Conservation (phyloP, 148 eudicot species). For the Suaeda aralocaspica region DNA sequence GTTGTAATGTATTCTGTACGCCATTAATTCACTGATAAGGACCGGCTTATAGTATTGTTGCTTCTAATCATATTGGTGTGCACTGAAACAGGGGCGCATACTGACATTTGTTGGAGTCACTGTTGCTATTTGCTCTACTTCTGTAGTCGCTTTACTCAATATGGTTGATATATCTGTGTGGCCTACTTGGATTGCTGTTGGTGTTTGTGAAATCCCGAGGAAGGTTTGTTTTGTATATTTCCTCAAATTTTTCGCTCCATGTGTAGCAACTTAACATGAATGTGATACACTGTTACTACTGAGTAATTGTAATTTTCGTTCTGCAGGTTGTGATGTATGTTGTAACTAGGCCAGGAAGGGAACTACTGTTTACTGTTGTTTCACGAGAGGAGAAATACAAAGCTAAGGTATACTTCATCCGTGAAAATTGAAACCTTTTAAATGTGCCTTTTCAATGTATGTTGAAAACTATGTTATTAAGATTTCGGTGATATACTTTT, state of each 20-base stretch:
- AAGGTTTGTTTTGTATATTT: constrained; percentile 51
- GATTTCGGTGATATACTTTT: background rate
- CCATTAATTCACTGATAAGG: background rate
- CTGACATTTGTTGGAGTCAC: constrained; percentile 85
- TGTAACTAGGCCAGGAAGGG: too few species aligned
- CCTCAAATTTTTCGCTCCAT: background rate
- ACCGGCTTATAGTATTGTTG: background rate
- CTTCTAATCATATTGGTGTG: constrained; percentile 11
- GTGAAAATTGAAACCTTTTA: too few species aligned
- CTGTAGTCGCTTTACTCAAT: constrained; percentile 57
- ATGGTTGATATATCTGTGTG: constrained; percentile 64
- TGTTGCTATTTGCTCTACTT: constrained; percentile 69
- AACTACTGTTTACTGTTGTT: too few species aligned
- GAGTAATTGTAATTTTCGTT: too few species aligned
- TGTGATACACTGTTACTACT: too few species aligned
- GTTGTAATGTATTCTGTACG: background rate
- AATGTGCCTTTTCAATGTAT: background rate
- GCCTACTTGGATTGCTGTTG: constrained; percentile 80
- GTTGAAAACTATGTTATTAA: background rate
- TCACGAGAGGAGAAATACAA: too few species aligned
- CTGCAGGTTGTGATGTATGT: too few species aligned
- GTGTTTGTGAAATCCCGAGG: constrained; percentile 71
- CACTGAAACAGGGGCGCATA: constrained; percentile 61
- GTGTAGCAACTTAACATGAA: too few species aligned
- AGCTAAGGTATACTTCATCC: too few species aligned